A percentile compares a stretch with the other conserved stretches of the same genome.
These are phyloP conservation scores for Boletus bicolor DNA, from an alignment of 768 basidiomycete species.

Conservation along the genomic window DNA sequence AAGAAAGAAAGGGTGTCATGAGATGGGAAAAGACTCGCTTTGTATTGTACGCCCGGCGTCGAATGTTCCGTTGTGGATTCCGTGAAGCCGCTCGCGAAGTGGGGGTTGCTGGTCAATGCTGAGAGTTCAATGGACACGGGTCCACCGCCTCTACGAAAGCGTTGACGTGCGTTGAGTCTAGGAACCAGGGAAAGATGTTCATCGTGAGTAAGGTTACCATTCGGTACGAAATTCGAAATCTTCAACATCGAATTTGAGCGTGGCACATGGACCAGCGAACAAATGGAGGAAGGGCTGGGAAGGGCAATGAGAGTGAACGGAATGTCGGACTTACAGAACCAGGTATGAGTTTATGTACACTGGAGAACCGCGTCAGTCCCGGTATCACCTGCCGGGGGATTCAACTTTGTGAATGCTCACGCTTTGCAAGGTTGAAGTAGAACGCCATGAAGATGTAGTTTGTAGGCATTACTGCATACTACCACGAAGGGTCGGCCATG, in stretches of 20 bases:
- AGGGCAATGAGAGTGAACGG: background rate
- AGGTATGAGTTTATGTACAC: conserved; percentile 60
- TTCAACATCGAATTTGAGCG: too few relatives aligned
- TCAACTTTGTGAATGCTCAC: conserved; percentile 30
- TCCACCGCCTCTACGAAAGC: conserved; percentile 36
- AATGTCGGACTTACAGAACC: conserved; percentile 33
- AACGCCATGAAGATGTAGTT: conserved; percentile 56
- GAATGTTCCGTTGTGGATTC: background rate
- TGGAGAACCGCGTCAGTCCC: conserved; percentile 12
- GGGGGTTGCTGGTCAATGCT: conserved; percentile 25
- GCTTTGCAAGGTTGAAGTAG: conserved; percentile 51
- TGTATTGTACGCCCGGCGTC: background rate
- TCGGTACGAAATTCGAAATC: background rate
- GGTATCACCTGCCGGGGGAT: background rate
- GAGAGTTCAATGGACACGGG: conserved; percentile 45
- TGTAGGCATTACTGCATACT: conserved; percentile 49
- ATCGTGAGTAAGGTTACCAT: background rate
- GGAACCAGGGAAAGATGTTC: background rate
- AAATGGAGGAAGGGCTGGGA: background rate
- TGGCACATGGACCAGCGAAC: background rate
- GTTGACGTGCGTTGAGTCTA: conserved; percentile 47
- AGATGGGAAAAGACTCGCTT: background rate
- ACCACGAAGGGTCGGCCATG: background rate
- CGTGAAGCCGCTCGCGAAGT: conserved; percentile 2
- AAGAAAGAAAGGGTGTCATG: background rate